Evolutionary conservation across 2,329 filamentous ascomycete species (phyloP), one percentile per base, ranked within the genome.

Genomic region (Cytospora piceicola): DNA sequence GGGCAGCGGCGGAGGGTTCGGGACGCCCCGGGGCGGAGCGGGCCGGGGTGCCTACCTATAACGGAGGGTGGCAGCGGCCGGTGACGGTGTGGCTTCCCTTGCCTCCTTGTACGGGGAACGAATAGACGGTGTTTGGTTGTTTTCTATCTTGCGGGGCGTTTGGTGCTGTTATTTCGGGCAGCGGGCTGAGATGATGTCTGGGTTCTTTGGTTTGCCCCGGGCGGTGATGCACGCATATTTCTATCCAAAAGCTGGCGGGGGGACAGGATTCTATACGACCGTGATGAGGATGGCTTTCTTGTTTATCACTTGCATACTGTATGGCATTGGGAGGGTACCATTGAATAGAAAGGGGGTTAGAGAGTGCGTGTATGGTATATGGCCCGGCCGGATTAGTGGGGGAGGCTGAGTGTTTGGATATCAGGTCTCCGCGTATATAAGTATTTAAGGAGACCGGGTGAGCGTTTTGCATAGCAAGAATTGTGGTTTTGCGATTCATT

Each of bases 111-210:
- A 4, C 20, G n/a, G 11, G 34, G 29, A n/a, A 32, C 52, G 52
- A 30, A 29, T 29, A 17, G 52, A 55, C 52, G 12, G 12, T 32
- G 29, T 15, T 2, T 17, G 12, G 30, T 34, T 22, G 15, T 22
- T 56, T 30, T 39, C 8, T 24, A 4, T 56, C 29, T n/a, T 30
- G 30, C 54, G 36, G 17, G 54, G 54, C 54, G 54, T 56, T 56
- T 30, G 20, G 29, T 6, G 11, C 20, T 34, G 20, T 22, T 22
- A 36, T 22, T 42, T 42, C 6, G 39, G 39, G 39, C 2, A 17
- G 39, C 2, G 17, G 11, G 36, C 36, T 39, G 36, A 39, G 36
- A 11, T 2, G 36, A 39, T 39, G 36, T 39, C 15, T 39, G 36
- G 36, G 12, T 39, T 15, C 36, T 15, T 39, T 17, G 17, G 15